A percentile compares a stretch with the other conserved stretches of the same genome.
Conservation (phyloP, 2,329 filamentous ascomycete species). For the Ambrosiella xylebori region DNA sequence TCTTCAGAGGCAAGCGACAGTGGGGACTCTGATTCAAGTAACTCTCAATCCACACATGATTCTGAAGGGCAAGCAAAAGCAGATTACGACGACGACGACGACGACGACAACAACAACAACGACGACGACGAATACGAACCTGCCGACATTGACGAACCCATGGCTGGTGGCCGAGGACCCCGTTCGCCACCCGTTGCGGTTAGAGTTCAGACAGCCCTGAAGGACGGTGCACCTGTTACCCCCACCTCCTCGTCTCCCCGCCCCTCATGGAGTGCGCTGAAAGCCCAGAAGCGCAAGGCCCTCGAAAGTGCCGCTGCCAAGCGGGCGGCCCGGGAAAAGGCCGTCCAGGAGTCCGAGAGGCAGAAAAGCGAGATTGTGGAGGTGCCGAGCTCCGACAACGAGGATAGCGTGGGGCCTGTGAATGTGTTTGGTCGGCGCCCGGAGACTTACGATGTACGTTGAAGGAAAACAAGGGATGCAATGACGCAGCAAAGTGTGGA, state of each 20-base stretch:
- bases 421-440: not conserved
- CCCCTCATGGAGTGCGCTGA: not conserved
- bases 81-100: not conserved
- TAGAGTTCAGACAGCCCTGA: not conserved
- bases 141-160: not conserved
- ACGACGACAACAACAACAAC: not conserved
- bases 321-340: not conserved
- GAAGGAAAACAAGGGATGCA: not conserved
- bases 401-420: not conserved
- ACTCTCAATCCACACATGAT: not conserved
- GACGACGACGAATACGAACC: conserved; percentile 1
- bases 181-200: not conserved
- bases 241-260: not conserved
- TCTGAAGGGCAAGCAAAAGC: not conserved
- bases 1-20: not conserved
- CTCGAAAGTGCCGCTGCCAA: not conserved
- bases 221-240: not conserved
- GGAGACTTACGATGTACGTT: not conserved
- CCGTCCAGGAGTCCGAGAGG: not conserved
- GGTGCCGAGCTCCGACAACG: not conserved
- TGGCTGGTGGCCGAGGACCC: not conserved
- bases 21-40: not conserved
- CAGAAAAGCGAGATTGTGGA: not conserved
- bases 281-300: not conserved
- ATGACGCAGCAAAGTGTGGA: not conserved